These are phyloP conservation scores for Zea luxurians DNA, from an alignment of 176 grass and related monocot genomes.

Conservation along the genomic window DNA sequence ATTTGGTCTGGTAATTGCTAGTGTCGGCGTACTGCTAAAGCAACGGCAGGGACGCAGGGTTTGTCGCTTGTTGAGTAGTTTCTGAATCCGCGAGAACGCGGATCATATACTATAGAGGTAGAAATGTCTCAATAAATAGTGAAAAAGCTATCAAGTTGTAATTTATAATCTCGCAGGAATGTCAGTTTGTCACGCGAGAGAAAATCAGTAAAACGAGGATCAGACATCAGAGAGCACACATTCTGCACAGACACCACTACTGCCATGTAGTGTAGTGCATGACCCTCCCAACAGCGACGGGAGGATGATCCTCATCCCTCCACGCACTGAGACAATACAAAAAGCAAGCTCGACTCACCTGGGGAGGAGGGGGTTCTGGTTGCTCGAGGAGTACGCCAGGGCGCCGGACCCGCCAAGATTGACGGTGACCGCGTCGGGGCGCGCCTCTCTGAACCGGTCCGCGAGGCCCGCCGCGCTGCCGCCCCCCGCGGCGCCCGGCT, in stretches of 20 bases:
- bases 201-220: slow-evolving; percentile 1
- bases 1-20: neutral
- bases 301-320: neutral
- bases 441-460: slow-evolving; percentile 44
- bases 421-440: slow-evolving; percentile 53
- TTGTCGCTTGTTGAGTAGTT: neutral
- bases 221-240: neutral
- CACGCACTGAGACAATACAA: neutral
- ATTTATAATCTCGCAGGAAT: neutral
- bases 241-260: neutral
- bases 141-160: neutral
- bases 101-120: neutral
- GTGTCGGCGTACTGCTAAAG: neutral
- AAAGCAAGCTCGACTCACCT: slow-evolving; percentile 39
- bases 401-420: slow-evolving; percentile 35
- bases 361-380: slow-evolving; percentile 68
- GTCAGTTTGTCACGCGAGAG: neutral
- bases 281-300: neutral
- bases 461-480: slow-evolving; percentile 31
- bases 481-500: slow-evolving; percentile 20
- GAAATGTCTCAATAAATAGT: neutral
- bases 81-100: neutral
- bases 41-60: neutral
- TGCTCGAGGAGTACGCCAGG: slow-evolving; percentile 51
- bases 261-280: neutral